phyloP scores from a whole-genome alignment of 352 stramenopile genomes.

The Globisporangium nodosum region DNA sequence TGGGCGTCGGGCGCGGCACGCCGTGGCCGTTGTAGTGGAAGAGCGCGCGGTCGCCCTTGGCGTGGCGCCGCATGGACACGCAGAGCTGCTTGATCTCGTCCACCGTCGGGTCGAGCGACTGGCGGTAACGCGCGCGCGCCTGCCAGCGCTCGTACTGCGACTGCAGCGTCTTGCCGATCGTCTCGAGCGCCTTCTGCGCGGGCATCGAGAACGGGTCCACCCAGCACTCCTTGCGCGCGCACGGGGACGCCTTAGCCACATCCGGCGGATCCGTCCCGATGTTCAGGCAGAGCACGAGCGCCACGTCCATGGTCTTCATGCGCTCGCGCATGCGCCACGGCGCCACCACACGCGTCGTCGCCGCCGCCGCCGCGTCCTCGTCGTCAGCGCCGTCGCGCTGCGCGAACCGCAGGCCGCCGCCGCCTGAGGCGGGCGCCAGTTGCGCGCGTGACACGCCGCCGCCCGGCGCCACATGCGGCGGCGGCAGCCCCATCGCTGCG shows the following conservation, averaged over 20 bases:
- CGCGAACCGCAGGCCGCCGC: conserved; percentile 63
- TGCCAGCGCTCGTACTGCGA: conserved; percentile 97
- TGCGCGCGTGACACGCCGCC: no score
- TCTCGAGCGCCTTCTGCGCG: conserved; percentile 93
- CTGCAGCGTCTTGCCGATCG: conserved; percentile 93
- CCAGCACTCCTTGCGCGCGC: conserved; percentile 97
- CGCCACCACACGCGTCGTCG: conserved; percentile 35
- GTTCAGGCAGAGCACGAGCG: conserved; percentile 96
- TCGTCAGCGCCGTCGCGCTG: conserved; percentile 31
- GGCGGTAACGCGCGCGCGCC: conserved; percentile 90
- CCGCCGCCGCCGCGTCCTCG: conserved; percentile 17
- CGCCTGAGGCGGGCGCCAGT: conserved; percentile 13
- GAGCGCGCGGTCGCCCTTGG: conserved; percentile 93
- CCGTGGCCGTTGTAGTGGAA: conserved; percentile 99
- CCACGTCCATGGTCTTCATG: conserved; percentile 92
- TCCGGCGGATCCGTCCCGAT: conserved; percentile 98
- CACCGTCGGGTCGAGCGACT: conserved; percentile 95
- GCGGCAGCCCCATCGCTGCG: neutral
- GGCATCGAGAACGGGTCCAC: conserved; percentile 95
- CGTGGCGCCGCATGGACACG: conserved; percentile 87
- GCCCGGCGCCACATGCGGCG: neutral
- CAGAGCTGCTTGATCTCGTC: conserved; percentile 95
- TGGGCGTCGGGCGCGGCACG: conserved; percentile 94
- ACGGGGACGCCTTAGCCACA: conserved; percentile 94
- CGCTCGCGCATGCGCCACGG: conserved; percentile 84